Percentiles rank a stretch among this genome's conserved stretches.
These are phyloP conservation scores for Plasmodium chabaudi DNA, from an alignment of 169 alveolate species.

Conservation along the genomic window DNA sequence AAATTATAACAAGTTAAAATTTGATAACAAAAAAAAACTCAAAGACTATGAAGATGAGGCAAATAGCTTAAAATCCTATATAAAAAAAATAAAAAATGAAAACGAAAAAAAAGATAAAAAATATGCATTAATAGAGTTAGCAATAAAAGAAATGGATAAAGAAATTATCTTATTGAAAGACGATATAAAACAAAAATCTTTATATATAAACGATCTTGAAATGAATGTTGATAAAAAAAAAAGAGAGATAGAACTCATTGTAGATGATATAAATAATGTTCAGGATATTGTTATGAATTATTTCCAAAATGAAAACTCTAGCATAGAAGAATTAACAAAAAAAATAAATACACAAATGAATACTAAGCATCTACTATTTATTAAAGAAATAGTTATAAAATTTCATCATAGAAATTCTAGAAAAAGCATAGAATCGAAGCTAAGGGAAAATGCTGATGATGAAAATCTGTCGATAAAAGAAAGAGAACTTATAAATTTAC, in stretches of 20 bases:
- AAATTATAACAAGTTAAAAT: conserved; percentile 60
- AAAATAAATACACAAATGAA: conserved; percentile 21
- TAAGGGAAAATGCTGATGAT: neutral
- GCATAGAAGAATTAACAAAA: conserved; percentile 17
- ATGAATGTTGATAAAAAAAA: conserved; percentile 12
- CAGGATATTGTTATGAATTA: conserved; percentile 29
- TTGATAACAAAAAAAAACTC: conserved; percentile 54
- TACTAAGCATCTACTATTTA: conserved; percentile 29
- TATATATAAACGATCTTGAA: conserved; percentile 29
- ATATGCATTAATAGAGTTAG: conserved; percentile 61
- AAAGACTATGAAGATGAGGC: conserved; percentile 72
- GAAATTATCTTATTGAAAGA: conserved; percentile 49
- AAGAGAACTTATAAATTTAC: conserved; percentile 9
- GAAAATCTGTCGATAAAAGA: neutral
- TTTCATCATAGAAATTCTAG: conserved; percentile 25
- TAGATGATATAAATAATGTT: conserved; percentile 24
- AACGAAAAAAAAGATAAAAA: conserved; percentile 68
- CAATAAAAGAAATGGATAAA: conserved; percentile 73
- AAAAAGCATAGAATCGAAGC: conserved; percentile 2
- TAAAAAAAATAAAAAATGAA: conserved; percentile 50
- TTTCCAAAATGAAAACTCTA: conserved; percentile 22
- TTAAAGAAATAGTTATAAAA: conserved; percentile 35
- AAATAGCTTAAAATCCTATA: conserved; percentile 50
- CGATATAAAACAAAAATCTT: conserved; percentile 24
- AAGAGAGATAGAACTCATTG: conserved; percentile 17